Percentiles rank a stretch among this genome's conserved stretches.
Conservation (phyloP, 2,329 filamentous ascomycete species). For the Didymella arachidicola region DNA sequence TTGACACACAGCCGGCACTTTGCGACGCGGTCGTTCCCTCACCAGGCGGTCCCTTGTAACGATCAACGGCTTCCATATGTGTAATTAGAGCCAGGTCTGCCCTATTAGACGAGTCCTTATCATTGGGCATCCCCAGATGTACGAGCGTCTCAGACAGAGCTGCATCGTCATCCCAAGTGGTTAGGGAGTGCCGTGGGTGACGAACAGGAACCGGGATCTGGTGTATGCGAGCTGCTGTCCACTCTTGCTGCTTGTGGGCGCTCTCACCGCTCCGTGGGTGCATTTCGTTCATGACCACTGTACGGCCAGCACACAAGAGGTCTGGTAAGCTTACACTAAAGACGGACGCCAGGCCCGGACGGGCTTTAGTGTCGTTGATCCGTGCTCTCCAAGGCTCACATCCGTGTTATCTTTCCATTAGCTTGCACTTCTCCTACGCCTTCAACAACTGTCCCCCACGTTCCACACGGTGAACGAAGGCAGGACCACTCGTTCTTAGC, state of each 20-base stretch:
- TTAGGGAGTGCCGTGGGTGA: constrained; percentile 5
- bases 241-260: constrained; percentile 17
- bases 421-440: constrained; percentile 15
- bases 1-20: constrained; percentile 5
- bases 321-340: constrained; percentile 16
- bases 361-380: constrained; percentile 23
- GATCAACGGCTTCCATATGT: constrained; percentile 20
- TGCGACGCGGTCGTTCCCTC: constrained; percentile 14
- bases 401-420: constrained; percentile 14
- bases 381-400: constrained; percentile 10
- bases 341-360: constrained; percentile 8
- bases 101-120: constrained; percentile 5
- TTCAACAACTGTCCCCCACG: constrained; percentile 22
- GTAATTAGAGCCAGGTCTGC: constrained; percentile 13
- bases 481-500: constrained; percentile 30
- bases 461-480: constrained; percentile 29
- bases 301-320: constrained; percentile 19
- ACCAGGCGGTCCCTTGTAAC: constrained; percentile 17
- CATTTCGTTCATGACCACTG: constrained; percentile 5
- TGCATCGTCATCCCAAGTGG: constrained; percentile 17
- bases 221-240: constrained; percentile 16
- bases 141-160: constrained; percentile 22
- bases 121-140: constrained; percentile 19
- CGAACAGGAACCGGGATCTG: constrained; percentile 35
- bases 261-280: constrained; percentile 32